A percentile compares a stretch with the other conserved stretches of the same genome.
phyloP scores from a whole-genome alignment of 768 basidiomycete species.

The Hypholoma sublateritium region DNA sequence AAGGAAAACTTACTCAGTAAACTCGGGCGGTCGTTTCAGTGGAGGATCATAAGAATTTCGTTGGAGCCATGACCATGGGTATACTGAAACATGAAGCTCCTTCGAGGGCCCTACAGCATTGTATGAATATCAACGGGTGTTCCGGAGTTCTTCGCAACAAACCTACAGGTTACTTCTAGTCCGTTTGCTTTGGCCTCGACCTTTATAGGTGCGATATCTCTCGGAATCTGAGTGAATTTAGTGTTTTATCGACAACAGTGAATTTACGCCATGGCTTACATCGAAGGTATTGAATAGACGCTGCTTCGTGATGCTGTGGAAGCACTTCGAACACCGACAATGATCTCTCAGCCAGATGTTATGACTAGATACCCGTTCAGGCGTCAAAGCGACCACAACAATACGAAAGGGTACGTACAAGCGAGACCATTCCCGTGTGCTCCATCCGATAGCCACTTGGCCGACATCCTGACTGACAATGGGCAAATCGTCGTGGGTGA shows the following conservation, averaged over 20 bases:
- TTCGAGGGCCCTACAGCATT: conserved; percentile 50
- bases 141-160: background rate
- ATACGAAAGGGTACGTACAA: conserved; percentile 54
- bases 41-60: conserved; percentile 80
- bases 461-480: conserved; percentile 54
- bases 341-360: conserved; percentile 92
- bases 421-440: conserved; percentile 67
- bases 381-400: background rate
- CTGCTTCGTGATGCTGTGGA: conserved; percentile 87
- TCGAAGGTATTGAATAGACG: conserved; percentile 85
- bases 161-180: conserved; percentile 74
- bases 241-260: background rate
- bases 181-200: conserved; percentile 61
- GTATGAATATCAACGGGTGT: background rate
- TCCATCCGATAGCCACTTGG: conserved; percentile 73
- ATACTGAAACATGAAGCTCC: conserved; percentile 72
- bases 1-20: conserved; percentile 43
- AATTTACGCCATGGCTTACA: conserved; percentile 35
- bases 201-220: conserved; percentile 62
- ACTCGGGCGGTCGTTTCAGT: conserved; percentile 25
- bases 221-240: conserved; percentile 59
- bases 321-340: conserved; percentile 85
- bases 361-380: conserved; percentile 53
- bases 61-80: conserved; percentile 86
- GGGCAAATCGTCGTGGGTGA: conserved; percentile 44